Evolutionary conservation across 176 grass and related monocot genomes (phyloP), one percentile per base, ranked within the genome.

Genomic region (Puccinellia tenuiflora): DNA sequence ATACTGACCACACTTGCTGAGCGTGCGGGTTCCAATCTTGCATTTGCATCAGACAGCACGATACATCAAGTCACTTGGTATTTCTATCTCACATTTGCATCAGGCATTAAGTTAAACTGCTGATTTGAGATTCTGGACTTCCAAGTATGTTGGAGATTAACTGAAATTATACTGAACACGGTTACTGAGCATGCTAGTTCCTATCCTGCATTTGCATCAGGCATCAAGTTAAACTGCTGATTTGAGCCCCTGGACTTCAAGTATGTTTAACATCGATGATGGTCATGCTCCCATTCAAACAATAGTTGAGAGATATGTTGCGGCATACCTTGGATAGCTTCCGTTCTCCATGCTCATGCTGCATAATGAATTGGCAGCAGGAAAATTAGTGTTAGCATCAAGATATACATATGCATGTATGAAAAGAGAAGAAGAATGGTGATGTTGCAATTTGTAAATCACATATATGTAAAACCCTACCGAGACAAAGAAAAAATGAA

Each of bases 321-420:
- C 76, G 71, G 48, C 73, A 87, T 91, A 98, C 92, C 95, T 87
- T 98, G 67, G 85, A 98, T 85, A 89, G 88, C 65, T 93, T 94
- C n/a, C 81, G 51, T 20, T 75, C 72, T 84, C 65, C 81, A 83
- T 74, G 83, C 62, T 93, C 88, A 61, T 84, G 73, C 95, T 91
- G 88, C 50, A 86, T 11, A 34, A 80, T 20, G 81, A 54, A 82
- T 90, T 29, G n/a, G 81, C 4, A 83, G 29, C 78, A 89, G 61
- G 3, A 94, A 78, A 78, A 67, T 3, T 55, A 52, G 77, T 79
- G 31, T 91, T 66, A 90, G 84, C 55, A 45, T 33, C 37, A 77
- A 42, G 53, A 0, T 62, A 69, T 51, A 42, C n/a, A 25, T 34
- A 16, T n/a, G 54, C 6, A n/a, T n/a, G n/a, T n/a, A n/a, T n/a